These are phyloP conservation scores for Suillus cothurnatus DNA, from an alignment of 768 basidiomycete species.

Conservation along the genomic window DNA sequence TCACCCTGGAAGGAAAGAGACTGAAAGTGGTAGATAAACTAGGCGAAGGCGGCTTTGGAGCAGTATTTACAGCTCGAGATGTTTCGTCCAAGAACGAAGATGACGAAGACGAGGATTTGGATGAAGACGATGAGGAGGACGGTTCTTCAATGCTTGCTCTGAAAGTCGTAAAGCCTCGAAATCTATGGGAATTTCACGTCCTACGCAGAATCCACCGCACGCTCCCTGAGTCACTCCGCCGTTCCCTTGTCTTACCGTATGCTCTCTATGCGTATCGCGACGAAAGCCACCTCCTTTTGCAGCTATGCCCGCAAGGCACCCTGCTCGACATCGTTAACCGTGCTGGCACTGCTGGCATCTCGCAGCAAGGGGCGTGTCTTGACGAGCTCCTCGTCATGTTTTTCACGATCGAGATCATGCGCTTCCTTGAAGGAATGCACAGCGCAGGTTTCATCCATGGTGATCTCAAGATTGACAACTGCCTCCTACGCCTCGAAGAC, in stretches of 20 bases:
- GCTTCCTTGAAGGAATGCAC: slow-evolving; percentile 83
- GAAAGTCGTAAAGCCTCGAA: slow-evolving; percentile 88
- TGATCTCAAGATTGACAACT: slow-evolving; percentile 99
- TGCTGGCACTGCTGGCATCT: slow-evolving; percentile 71
- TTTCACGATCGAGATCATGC: slow-evolving; percentile 90
- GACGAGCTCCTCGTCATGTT: slow-evolving; percentile 95
- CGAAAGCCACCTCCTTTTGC: slow-evolving; percentile 88
- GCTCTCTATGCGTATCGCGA: slow-evolving; percentile 83
- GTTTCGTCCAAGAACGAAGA: slow-evolving; percentile 40
- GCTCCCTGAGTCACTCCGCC: slow-evolving; percentile 58
- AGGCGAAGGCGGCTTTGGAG: slow-evolving; percentile 96
- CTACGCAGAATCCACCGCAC: slow-evolving; percentile 75
- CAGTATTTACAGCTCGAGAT: slow-evolving; percentile 86
- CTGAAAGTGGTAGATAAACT: slow-evolving; percentile 84
- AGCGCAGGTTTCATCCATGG: slow-evolving; percentile 88
- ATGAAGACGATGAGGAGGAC: slow-evolving; percentile 55
- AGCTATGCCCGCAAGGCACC: slow-evolving; percentile 88
- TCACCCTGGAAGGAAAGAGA: slow-evolving; percentile 63
- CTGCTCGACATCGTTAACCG: slow-evolving; percentile 91
- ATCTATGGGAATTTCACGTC: slow-evolving; percentile 91
- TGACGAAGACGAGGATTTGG: slow-evolving; percentile 39
- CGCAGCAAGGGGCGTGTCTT: slow-evolving; percentile 77
- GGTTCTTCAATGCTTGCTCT: slow-evolving; percentile 70
- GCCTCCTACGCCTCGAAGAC: slow-evolving; percentile 88
- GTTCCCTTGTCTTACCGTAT: slow-evolving; percentile 76